Evolutionary conservation across 2,329 filamentous ascomycete species (phyloP).

Genomic region (Trematosphaeria pertusa): DNA sequence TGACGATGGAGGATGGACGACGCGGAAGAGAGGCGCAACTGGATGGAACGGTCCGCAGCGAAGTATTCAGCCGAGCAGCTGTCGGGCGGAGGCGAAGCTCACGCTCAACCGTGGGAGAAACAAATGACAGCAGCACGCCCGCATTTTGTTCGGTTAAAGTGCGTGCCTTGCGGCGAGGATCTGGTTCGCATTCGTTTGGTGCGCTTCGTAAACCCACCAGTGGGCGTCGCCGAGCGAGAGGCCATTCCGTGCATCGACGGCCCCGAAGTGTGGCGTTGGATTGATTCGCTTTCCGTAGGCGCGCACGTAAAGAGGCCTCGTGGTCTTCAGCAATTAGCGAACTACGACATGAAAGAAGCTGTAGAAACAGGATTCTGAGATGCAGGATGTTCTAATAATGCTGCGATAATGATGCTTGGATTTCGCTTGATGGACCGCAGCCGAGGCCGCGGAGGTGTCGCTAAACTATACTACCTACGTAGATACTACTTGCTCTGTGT

Average conservation of each 20-base stretch:
- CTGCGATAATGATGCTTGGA: slow-evolving; percentile 3
- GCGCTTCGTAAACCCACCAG: background rate
- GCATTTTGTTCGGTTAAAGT: background rate
- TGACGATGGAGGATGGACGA: background rate
- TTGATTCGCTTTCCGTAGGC: slow-evolving; percentile 20
- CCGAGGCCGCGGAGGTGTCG: background rate
- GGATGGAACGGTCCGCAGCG: background rate
- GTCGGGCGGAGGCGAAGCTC: background rate
- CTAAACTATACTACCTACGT: background rate
- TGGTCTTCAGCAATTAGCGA: too few species aligned
- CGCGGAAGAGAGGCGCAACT: background rate
- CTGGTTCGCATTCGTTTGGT: slow-evolving; percentile 11
- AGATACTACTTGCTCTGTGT: background rate
- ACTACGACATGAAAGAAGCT: too few species aligned
- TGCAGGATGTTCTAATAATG: slow-evolving; percentile 5
- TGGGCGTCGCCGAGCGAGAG: background rate
- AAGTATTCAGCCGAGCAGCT: background rate
- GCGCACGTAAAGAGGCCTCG: too few species aligned
- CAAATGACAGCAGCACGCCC: background rate
- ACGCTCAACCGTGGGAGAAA: background rate
- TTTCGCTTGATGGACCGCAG: background rate
- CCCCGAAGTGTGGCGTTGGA: background rate
- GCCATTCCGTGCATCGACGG: slow-evolving; percentile 6
- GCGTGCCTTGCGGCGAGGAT: slow-evolving; percentile 12
- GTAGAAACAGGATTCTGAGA: slow-evolving; percentile 8